These are phyloP conservation scores for Acacia pycnantha DNA, from an alignment of 331 rosid species.

Conservation along the genomic window DNA sequence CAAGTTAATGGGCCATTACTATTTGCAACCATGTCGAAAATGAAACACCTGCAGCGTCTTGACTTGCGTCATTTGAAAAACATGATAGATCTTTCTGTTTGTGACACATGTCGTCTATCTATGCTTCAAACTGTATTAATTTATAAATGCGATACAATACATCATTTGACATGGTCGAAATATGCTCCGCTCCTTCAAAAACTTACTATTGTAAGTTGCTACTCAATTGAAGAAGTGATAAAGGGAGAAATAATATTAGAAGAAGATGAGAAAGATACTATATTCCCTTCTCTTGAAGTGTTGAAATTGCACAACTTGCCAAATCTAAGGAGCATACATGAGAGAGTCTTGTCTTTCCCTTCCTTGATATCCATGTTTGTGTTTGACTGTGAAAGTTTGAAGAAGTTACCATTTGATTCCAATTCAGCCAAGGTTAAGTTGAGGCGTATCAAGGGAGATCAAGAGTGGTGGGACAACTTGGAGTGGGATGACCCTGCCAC, in stretches of 20 bases:
- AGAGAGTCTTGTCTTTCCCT: not conserved
- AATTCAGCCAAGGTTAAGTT: not conserved
- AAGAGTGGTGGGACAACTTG: not conserved
- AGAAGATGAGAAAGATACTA: not conserved
- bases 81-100: not conserved
- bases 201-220: accelerated
- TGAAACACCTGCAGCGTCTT: not conserved
- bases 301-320: accelerated
- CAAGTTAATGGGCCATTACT: not conserved
- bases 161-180: constrained; percentile 5
- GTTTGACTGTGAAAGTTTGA: accelerated
- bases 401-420: not conserved
- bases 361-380: not conserved
- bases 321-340: not conserved
- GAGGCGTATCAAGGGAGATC: accelerated
- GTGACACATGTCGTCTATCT: not conserved
- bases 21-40: not conserved
- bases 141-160: accelerated
- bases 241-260: not conserved
- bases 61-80: accelerated
- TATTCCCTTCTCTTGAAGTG: not conserved
- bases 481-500: not conserved
- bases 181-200: not conserved
- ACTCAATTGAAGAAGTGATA: not conserved
- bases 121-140: not conserved